Evolutionary conservation across 108 stramenopile genomes (phyloP).

Genomic region (Skeletonema tropicum): DNA sequence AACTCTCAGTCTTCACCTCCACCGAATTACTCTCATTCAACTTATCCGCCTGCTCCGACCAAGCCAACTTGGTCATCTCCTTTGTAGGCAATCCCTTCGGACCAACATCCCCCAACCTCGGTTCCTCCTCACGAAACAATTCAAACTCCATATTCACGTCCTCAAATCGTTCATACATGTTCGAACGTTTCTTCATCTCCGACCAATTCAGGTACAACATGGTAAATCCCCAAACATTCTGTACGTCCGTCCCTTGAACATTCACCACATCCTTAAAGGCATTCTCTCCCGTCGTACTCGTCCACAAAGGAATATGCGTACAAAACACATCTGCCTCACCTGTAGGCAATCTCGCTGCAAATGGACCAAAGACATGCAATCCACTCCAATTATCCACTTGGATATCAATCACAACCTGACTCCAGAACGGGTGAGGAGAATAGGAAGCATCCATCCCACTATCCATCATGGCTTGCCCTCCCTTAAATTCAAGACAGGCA

Average conservation of each 20-base stretch:
- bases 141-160: not conserved
- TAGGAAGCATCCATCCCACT: not conserved
- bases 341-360: not conserved
- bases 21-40: constrained; percentile 10
- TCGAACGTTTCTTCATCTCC: not conserved
- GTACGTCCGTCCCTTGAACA: not conserved
- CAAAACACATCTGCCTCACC: not conserved
- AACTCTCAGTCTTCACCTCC: not conserved
- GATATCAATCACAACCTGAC: not conserved
- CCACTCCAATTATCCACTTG: not conserved
- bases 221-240: constrained; percentile 1
- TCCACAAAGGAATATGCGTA: not conserved
- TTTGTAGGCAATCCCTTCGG: not conserved
- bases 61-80: constrained; percentile 6
- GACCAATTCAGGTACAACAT: constrained; percentile 2
- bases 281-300: not conserved
- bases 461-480: not conserved
- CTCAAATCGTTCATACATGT: constrained; percentile 10
- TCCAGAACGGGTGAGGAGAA: constrained; percentile 12
- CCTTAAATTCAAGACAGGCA: not conserved
- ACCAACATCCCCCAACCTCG: not conserved
- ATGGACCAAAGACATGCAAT: constrained; percentile 12
- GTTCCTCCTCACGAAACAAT: not conserved
- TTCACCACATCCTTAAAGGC: not conserved
- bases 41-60: not conserved